These are phyloP conservation scores for Botryotinia narcissicola DNA, from an alignment of 2,329 filamentous ascomycete genomes.

Conservation along the genomic window DNA sequence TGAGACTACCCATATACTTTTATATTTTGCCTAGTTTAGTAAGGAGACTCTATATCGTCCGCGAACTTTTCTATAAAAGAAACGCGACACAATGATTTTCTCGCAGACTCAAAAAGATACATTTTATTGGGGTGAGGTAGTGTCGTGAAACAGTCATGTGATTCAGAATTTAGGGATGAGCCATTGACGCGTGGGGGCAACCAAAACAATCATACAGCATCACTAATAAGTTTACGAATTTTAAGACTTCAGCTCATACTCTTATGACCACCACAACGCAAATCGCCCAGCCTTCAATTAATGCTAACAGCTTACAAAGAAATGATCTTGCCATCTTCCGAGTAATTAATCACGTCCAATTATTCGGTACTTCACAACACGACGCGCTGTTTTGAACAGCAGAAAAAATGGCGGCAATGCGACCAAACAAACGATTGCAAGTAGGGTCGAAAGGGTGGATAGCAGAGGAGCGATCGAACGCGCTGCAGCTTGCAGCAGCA, in stretches of 20 bases:
- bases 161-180: not conserved
- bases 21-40: not conserved
- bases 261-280: constrained; percentile 25
- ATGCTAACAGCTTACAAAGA: constrained; percentile 23
- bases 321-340: constrained; percentile 30
- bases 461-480: constrained; percentile 75
- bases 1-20: not conserved
- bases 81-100: not conserved
- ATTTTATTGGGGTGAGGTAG: not conserved
- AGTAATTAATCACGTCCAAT: constrained; percentile 12
- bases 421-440: constrained; percentile 54
- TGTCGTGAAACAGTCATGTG: not conserved
- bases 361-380: constrained; percentile 19
- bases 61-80: not conserved
- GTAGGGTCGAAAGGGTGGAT: constrained; percentile 87
- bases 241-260: constrained; percentile 17
- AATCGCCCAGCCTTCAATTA: not conserved
- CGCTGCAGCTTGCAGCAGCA: constrained; percentile 69
- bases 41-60: not conserved
- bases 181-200: constrained; percentile 15
- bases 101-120: not conserved
- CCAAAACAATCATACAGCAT: constrained; percentile 27
- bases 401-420: constrained; percentile 36
- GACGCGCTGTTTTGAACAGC: constrained; percentile 38
- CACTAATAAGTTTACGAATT: constrained; percentile 23